Evolutionary conservation across 345 rosid genomes (phyloP).

Genomic region (Viola odorata): DNA sequence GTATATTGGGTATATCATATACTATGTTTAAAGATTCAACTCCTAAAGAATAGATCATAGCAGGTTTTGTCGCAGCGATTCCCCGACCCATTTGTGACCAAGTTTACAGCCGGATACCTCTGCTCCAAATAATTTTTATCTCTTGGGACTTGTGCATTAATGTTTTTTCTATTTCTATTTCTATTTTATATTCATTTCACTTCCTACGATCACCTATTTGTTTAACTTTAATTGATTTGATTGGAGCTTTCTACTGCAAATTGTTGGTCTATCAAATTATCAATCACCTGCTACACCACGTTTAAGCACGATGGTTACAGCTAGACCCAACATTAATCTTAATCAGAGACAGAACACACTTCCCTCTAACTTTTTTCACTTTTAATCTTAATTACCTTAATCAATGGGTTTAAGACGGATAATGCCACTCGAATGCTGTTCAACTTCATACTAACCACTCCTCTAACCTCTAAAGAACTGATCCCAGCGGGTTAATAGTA

Average conservation of each 20-base stretch:
- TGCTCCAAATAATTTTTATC: slow-evolving; percentile 16
- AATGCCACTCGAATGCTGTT: neutral
- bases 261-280: slow-evolving; percentile 24
- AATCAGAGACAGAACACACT: too few species aligned
- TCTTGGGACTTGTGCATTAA: slow-evolving; percentile 32
- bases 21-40: neutral
- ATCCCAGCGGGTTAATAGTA: too few species aligned
- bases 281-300: slow-evolving; percentile 35
- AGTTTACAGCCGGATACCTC: slow-evolving; percentile 48
- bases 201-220: slow-evolving; percentile 2
- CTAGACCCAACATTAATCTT: slow-evolving; percentile 33
- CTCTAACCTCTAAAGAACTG: neutral
- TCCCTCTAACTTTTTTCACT: too few species aligned
- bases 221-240: slow-evolving; percentile 9
- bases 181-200: neutral
- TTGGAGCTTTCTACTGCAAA: slow-evolving; percentile 15
- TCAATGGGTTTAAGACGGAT: too few species aligned
- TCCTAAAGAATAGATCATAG: slow-evolving; percentile 30
- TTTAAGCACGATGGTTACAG: slow-evolving; percentile 64
- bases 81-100: slow-evolving; percentile 35
- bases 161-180: neutral
- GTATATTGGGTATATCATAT: too few species aligned
- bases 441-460: neutral
- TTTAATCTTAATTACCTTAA: too few species aligned
- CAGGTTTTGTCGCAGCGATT: slow-evolving; percentile 45